Conservation (phyloP, 2,329 filamentous ascomycete species). For the Penicillium capsulatum region DNA sequence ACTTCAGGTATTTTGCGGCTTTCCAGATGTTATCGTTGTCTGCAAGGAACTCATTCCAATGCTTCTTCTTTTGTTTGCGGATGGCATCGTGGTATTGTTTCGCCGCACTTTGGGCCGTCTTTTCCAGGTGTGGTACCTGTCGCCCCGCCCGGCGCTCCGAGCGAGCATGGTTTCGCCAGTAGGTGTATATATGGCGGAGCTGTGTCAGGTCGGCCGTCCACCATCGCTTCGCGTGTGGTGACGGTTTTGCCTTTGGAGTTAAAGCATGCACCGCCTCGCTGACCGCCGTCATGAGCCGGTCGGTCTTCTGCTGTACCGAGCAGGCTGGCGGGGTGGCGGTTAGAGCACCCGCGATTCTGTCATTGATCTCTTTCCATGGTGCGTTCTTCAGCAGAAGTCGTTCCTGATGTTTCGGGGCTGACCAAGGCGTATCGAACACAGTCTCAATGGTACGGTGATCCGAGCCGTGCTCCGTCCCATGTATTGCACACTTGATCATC, state of each 20-base stretch:
- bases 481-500: constrained; percentile 16
- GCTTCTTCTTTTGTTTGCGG: constrained; percentile 24
- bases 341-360: too few species aligned
- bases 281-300: too few species aligned
- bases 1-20: constrained; percentile 23
- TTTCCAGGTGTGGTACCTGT: too few species aligned
- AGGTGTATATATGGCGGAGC: too few species aligned
- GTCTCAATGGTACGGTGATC: constrained; percentile 32
- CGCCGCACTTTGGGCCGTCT: constrained; percentile 11
- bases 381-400: constrained; percentile 22
- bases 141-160: too few species aligned
- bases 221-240: constrained; percentile 18
- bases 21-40: constrained; percentile 27
- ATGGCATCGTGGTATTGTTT: constrained; percentile 20
- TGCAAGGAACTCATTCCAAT: constrained; percentile 23
- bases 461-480: constrained; percentile 22
- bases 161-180: too few species aligned
- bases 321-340: too few species aligned
- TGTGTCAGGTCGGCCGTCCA: constrained; percentile 22
- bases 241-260: constrained; percentile 9
- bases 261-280: constrained; percentile 21
- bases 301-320: too few species aligned
- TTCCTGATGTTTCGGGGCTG: constrained; percentile 11
- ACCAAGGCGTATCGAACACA: constrained; percentile 23
- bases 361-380: too few species aligned